phyloP scores from a whole-genome alignment of 2,329 filamentous ascomycete genomes.

The Onygenales sp. region DNA sequence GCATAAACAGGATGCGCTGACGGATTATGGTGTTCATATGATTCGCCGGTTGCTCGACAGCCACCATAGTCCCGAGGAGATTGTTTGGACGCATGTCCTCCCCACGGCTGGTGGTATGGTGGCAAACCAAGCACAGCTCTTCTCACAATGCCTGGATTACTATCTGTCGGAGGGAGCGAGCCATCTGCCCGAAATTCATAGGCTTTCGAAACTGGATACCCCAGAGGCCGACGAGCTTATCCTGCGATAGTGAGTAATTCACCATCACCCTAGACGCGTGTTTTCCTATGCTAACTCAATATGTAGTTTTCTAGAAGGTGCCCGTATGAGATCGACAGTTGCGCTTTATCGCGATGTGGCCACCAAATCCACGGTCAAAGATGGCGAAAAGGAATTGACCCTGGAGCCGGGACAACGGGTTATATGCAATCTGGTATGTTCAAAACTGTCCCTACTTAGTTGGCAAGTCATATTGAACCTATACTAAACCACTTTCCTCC shows the following conservation, averaged over 20 bases:
- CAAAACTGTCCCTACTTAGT: not conserved
- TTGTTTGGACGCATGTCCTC: slow-evolving; percentile 50
- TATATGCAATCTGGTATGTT: slow-evolving; percentile 27
- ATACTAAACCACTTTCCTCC: slow-evolving; percentile 32
- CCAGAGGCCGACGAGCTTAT: slow-evolving; percentile 39
- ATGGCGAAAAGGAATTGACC: slow-evolving; percentile 22
- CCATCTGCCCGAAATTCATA: slow-evolving; percentile 40
- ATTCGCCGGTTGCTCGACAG: slow-evolving; percentile 43
- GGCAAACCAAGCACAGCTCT: slow-evolving; percentile 49
- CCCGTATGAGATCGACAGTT: slow-evolving; percentile 29
- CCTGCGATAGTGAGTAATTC: slow-evolving; percentile 38
- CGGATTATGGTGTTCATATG: slow-evolving; percentile 47
- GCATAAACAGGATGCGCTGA: slow-evolving; percentile 26
- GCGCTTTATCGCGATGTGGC: slow-evolving; percentile 27
- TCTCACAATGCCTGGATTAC: slow-evolving; percentile 48
- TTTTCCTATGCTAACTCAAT: not conserved
- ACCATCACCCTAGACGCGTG: not conserved
- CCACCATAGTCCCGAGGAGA: slow-evolving; percentile 36
- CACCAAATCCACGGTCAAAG: slow-evolving; percentile 24
- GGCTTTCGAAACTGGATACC: slow-evolving; percentile 37
- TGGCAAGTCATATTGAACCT: slow-evolving; percentile 50
- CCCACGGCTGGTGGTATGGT: slow-evolving; percentile 49
- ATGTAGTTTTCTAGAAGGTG: slow-evolving; percentile 31
- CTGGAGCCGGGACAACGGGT: slow-evolving; percentile 28
- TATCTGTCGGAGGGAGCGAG: slow-evolving; percentile 42